Percentiles rank a stretch among this genome's conserved stretches.
Conservation (phyloP, 495 filamentous ascomycete genomes). For the Xylaria palmicola region DNA sequence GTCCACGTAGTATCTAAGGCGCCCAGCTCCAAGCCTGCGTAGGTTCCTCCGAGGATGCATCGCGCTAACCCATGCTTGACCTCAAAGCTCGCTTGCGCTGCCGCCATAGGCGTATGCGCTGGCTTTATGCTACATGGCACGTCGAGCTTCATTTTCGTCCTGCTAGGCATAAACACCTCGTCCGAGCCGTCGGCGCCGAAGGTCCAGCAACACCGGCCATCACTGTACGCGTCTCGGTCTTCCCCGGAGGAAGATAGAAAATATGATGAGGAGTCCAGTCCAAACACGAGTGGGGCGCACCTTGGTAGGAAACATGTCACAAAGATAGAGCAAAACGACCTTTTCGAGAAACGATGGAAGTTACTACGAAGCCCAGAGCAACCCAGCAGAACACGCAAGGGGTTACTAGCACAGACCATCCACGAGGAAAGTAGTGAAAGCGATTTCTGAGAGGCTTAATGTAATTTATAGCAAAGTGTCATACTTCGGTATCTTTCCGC, state of each 20-base stretch:
- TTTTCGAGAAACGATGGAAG: conserved; percentile 29
- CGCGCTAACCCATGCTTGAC: conserved; percentile 14
- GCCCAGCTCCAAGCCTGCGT: not conserved
- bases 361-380: conserved; percentile 26
- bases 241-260: conserved; percentile 37
- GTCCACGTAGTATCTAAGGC: no score
- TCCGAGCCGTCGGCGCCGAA: conserved; percentile 1
- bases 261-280: conserved; percentile 19
- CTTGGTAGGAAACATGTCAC: not conserved
- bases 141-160: conserved; percentile 38
- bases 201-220: conserved; percentile 12
- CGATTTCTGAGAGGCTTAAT: conserved; percentile 20
- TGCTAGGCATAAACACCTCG: conserved; percentile 37
- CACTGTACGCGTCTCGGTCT: not conserved
- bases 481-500: not conserved
- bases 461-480: not conserved
- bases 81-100: conserved; percentile 54
- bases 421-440: conserved; percentile 62
- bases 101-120: conserved; percentile 54
- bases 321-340: conserved; percentile 15
- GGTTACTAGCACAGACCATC: conserved; percentile 58
- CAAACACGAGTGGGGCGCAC: conserved; percentile 9
- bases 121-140: conserved; percentile 51
- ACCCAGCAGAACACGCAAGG: conserved; percentile 32
- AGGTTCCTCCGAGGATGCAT: not conserved